phyloP scores from a whole-genome alignment of 2,329 filamentous ascomycete genomes.

The Neopestalotiopsis rosae region DNA sequence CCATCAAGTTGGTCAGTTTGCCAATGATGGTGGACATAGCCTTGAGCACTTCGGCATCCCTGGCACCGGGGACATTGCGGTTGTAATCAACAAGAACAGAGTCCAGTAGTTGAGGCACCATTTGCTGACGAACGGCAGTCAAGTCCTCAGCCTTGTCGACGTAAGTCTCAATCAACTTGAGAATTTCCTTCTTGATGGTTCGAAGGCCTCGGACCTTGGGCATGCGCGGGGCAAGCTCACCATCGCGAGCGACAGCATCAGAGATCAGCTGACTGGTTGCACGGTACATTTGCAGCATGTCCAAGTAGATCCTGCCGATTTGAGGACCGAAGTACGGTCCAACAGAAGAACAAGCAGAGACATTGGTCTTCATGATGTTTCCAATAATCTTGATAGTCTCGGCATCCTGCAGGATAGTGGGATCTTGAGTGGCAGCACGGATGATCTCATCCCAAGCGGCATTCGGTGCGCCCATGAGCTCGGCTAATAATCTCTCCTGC shows the following conservation, averaged over 20 bases:
- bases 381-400: conserved; percentile 99
- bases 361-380: conserved; percentile 99
- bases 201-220: conserved; percentile 92
- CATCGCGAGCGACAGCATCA: conserved; percentile 85
- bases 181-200: conserved; percentile 98
- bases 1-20: conserved; percentile 94
- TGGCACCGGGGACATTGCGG: conserved; percentile 92
- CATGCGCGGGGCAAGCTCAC: conserved; percentile 96
- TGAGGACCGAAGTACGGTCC: conserved; percentile 98
- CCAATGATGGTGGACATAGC: conserved; percentile 98
- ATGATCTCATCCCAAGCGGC: conserved; percentile 96
- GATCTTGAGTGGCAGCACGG: conserved; percentile 81
- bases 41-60: conserved; percentile 94
- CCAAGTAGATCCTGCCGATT: conserved; percentile 95
- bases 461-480: conserved; percentile 94
- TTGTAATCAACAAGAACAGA: conserved; percentile 96
- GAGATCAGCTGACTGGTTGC: conserved; percentile 97
- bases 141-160: conserved; percentile 97
- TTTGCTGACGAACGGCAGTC: conserved; percentile 88
- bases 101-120: conserved; percentile 94
- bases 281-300: conserved; percentile 99
- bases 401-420: conserved; percentile 84
- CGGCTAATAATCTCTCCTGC: conserved; percentile 88
- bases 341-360: conserved; percentile 96
- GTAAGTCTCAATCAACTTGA: conserved; percentile 98